Percentiles rank a stretch among this genome's conserved stretches.
Conservation (phyloP, 371 early-diverging fungal genomes). For the Haplosporangium sp. region DNA sequence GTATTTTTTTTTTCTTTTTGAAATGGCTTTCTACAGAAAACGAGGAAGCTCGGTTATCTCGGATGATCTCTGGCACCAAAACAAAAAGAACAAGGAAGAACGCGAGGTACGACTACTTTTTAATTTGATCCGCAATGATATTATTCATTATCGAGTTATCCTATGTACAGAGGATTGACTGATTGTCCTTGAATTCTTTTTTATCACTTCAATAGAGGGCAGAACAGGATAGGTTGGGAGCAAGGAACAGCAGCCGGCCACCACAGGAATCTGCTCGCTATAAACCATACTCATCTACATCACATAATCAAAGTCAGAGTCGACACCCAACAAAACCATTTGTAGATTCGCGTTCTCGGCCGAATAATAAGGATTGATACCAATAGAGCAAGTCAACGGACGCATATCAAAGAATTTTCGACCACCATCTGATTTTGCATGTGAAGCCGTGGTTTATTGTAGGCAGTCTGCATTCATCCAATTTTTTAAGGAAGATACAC, state of each 20-base stretch:
- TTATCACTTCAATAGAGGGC: neutral
- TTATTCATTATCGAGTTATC: neutral
- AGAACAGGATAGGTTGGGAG: neutral
- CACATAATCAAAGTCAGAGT: constrained; percentile 14
- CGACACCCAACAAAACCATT: constrained; percentile 16
- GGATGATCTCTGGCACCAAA: constrained; percentile 17
- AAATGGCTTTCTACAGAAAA: neutral
- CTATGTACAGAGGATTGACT: neutral
- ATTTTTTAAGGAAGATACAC: constrained; percentile 38
- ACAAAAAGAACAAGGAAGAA: constrained; percentile 14
- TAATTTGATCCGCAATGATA: constrained; percentile 11
- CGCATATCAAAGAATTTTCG: too few relatives aligned
- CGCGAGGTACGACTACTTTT: neutral
- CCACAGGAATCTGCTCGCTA: constrained; percentile 12
- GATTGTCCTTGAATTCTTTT: neutral
- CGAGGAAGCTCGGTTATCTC: constrained; percentile 10
- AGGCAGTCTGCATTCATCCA: neutral
- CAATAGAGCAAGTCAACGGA: neutral
- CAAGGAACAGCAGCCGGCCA: constrained; percentile 2
- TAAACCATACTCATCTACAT: constrained; percentile 12
- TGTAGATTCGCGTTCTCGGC: constrained; percentile 16
- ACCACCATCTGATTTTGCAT: too few relatives aligned
- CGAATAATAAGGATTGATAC: constrained; percentile 6
- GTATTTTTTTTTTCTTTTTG: neutral
- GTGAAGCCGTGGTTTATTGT: too few relatives aligned